These are phyloP conservation scores for Salix exigua DNA, from an alignment of 345 rosid species.

Conservation along the genomic window DNA sequence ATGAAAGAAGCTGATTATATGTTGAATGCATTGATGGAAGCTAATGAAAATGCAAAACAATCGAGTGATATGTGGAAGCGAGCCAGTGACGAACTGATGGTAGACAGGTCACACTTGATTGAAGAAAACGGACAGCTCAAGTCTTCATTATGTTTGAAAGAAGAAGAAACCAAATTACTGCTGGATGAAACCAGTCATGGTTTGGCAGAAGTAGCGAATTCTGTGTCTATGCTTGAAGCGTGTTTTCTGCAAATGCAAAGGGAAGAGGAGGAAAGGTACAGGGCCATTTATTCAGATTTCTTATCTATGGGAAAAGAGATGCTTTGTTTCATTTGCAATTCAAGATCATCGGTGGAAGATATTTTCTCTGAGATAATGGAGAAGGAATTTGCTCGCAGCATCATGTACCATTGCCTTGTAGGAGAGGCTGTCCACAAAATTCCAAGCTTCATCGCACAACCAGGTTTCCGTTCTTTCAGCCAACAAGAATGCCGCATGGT, in stretches of 20 bases:
- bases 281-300: slow-evolving; percentile 43
- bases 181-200: slow-evolving; percentile 36
- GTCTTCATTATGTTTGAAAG: slow-evolving; percentile 42
- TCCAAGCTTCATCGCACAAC: slow-evolving; percentile 27
- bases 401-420: slow-evolving; percentile 46
- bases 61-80: slow-evolving; percentile 50
- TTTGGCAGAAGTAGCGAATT: slow-evolving; percentile 42
- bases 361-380: slow-evolving; percentile 46
- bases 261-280: slow-evolving; percentile 49
- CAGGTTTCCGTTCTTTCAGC: slow-evolving; percentile 11
- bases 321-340: slow-evolving; percentile 32
- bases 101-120: slow-evolving; percentile 44
- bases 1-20: slow-evolving; percentile 73
- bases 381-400: slow-evolving; percentile 52
- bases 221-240: slow-evolving; percentile 57
- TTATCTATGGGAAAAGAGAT: slow-evolving; percentile 47
- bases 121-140: slow-evolving; percentile 59
- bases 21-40: slow-evolving; percentile 59
- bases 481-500: slow-evolving; percentile 21
- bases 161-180: slow-evolving; percentile 50
- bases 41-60: slow-evolving; percentile 55
- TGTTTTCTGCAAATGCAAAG: slow-evolving; percentile 53
- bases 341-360: slow-evolving; percentile 55
- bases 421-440: slow-evolving; percentile 35
- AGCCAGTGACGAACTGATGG: slow-evolving; percentile 47